Base-by-base conservation (phyloP, 768 basidiomycete species). In the Xanthoconium stramineum region DNA sequence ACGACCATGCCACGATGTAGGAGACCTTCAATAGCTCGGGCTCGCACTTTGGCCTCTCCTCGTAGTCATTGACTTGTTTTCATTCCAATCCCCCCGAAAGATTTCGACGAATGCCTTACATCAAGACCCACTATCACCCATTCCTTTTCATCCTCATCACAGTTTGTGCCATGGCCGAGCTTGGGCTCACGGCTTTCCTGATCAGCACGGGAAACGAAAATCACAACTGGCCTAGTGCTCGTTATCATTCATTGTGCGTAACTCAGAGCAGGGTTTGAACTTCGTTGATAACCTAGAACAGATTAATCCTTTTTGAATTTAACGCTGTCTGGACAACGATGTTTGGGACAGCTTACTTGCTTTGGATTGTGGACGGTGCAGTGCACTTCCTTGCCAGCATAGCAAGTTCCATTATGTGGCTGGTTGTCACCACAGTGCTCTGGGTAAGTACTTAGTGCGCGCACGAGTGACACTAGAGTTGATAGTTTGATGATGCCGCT, bases 331-430 rank as follows among this genome's bases (percentile, higher is more conserved):
- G 90, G 89, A 91, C 89, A n/a, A 76, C 81, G 2, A 61, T 89
- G 42, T 91, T 89, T 67, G 79, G 84, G 14, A 75, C 80, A 13
- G 82, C 83, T 35, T 92, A 91, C 64, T 74, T 89, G 59, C 62
- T 89, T 33, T 91, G 86, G 84, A 80, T 86, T 43, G 71, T 86
- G 38, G 83, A 84, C 51, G 84, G 85, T 47, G 81, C 80, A 5
- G 78, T 81, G 45, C 84, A 86, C 67, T 69, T 88, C 42, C 76
- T 91, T 20, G 89, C 88, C n/a, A 85, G 82, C 67, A 76, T 91
- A 42, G 87, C 89, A 24, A 88, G 87, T 60, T 91, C 89, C 17
- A 79, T 89, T 19, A 67, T 85, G 52, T 92, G 89, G 89, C 74
- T 91, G 32, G 68, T 83, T 29, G 65, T 85, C 37, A 88, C 89